Evolutionary conservation across 257 asterid genomes (phyloP).

Genomic region (Nicotiana paniculata): DNA sequence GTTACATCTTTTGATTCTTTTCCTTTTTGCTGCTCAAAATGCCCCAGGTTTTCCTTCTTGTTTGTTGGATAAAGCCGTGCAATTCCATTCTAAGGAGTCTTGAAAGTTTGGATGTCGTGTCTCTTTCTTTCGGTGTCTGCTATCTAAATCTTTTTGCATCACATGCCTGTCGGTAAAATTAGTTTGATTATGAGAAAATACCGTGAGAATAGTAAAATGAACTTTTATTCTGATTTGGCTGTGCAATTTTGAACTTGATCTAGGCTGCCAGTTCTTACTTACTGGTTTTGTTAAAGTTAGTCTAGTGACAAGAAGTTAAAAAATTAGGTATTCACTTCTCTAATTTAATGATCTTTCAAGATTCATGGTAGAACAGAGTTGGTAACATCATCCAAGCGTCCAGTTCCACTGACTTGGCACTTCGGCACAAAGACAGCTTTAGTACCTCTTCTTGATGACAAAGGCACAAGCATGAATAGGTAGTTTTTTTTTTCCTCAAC

Average conservation of each 20-base stretch:
- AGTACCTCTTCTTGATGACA: slow-evolving; percentile 82
- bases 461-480: slow-evolving; percentile 95
- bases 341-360: slow-evolving; percentile 39
- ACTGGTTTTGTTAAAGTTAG: background rate
- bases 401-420: slow-evolving; percentile 96
- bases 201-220: background rate
- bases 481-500: slow-evolving; percentile 18
- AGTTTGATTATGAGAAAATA: background rate
- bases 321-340: background rate
- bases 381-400: slow-evolving; percentile 88
- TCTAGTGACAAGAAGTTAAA: background rate
- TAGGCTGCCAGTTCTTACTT: slow-evolving; percentile 1
- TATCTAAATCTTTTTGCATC: background rate
- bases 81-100: background rate
- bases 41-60: background rate
- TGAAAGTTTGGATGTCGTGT: background rate
- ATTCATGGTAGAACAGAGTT: slow-evolving; percentile 97
- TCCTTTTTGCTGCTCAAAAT: background rate
- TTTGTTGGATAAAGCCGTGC: background rate
- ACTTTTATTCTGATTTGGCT: background rate
- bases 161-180: background rate
- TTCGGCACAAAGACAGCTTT: slow-evolving; percentile 78
- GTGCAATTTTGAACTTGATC: background rate
- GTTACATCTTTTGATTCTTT: background rate
- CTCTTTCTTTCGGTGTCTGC: background rate